A percentile compares a stretch with the other conserved stretches of the same genome.
phyloP scores from a whole-genome alignment of 257 asterid genomes.

The Nicotiana paniculata region DNA sequence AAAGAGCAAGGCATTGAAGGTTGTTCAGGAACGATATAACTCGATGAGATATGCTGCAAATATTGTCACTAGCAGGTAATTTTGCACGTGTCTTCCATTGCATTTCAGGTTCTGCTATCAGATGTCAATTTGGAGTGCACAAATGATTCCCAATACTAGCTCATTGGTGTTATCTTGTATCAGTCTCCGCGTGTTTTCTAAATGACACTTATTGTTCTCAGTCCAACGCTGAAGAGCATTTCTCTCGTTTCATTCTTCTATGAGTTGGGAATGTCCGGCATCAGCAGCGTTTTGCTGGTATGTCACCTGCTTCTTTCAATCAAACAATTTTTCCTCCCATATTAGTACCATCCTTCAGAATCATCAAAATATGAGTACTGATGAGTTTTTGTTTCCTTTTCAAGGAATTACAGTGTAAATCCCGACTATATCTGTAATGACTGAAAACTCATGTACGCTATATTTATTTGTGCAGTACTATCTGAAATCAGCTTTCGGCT shows the following conservation, averaged over 20 bases:
- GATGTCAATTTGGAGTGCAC: background rate
- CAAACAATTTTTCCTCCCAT: background rate
- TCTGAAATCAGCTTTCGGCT: slow-evolving; percentile 82
- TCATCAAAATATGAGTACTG: background rate
- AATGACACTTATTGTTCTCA: slow-evolving; percentile 23
- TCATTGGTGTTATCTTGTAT: background rate
- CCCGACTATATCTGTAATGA: background rate
- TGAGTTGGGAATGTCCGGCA: slow-evolving; percentile 88
- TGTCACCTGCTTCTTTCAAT: slow-evolving; percentile 9
- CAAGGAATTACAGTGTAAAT: background rate
- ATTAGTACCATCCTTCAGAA: background rate
- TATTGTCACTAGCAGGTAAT: slow-evolving; percentile 65
- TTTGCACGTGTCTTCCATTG: background rate
- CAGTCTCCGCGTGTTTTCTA: background rate
- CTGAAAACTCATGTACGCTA: slow-evolving; percentile 8
- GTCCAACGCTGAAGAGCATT: slow-evolving; percentile 65
- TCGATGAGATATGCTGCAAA: slow-evolving; percentile 64
- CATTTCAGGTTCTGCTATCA: background rate
- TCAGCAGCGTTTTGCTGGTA: slow-evolving; percentile 81
- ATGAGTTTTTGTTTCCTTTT: background rate
- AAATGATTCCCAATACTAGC: background rate
- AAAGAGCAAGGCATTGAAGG: slow-evolving; percentile 39
- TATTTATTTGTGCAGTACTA: slow-evolving; percentile 54
- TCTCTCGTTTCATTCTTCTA: slow-evolving; percentile 81
- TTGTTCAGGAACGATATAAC: slow-evolving; percentile 51